These are phyloP conservation scores for Cercospora sp. DNA, from an alignment of 2,329 filamentous ascomycete species.

Conservation along the genomic window DNA sequence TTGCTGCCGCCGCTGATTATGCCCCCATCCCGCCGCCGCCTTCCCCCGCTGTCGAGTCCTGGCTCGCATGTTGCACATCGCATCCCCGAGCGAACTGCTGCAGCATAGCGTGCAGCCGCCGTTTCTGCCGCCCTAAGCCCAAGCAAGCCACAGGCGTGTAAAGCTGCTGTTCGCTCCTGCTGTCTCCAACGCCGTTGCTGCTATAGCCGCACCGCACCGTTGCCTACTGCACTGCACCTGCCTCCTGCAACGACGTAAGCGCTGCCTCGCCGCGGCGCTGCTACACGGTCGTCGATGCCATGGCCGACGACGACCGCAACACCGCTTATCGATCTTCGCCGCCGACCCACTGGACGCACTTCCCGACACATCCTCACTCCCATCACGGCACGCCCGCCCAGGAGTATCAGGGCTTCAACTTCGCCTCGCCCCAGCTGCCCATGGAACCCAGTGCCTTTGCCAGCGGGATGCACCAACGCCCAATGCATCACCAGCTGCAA, in stretches of 20 bases:
- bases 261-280: neutral
- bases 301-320: constrained; percentile 38
- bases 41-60: constrained; percentile 7
- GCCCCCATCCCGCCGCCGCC: neutral
- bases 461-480: constrained; percentile 57
- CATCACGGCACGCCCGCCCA: constrained; percentile 71
- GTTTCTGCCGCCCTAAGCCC: constrained; percentile 28
- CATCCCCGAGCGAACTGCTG: constrained; percentile 6
- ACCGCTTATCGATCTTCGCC: constrained; percentile 35
- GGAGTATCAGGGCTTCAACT: constrained; percentile 67
- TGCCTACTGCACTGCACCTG: neutral
- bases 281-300: constrained; percentile 25
- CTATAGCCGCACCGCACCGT: neutral
- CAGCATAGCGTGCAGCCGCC: constrained; percentile 23
- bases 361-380: constrained; percentile 48
- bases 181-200: neutral
- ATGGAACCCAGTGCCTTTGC: constrained; percentile 56
- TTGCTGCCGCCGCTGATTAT: neutral
- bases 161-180: constrained; percentile 21
- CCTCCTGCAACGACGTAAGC: neutral
- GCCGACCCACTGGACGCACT: constrained; percentile 32
- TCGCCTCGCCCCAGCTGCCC: constrained; percentile 62
- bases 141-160: constrained; percentile 32
- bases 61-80: constrained; percentile 13
- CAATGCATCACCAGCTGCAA: constrained; percentile 59